These are phyloP conservation scores for Eucalyptus sp. DNA, from an alignment of 345 rosid genomes.

Conservation along the genomic window DNA sequence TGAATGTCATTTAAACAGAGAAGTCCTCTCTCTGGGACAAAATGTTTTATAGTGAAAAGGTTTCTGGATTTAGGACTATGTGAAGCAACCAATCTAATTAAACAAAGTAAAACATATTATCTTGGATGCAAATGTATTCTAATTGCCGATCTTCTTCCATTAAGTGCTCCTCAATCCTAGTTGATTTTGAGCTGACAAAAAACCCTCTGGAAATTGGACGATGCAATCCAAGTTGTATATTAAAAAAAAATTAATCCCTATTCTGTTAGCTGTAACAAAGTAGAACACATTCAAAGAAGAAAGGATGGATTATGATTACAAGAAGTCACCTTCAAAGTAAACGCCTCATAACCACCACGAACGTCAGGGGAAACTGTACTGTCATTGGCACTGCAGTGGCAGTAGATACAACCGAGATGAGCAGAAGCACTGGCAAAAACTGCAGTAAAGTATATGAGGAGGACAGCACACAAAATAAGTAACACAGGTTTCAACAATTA, in stretches of 20 bases:
- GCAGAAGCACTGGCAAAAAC: not conserved
- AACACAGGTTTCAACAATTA: not conserved
- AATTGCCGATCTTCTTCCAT: not conserved
- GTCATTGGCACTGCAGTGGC: constrained; percentile 52
- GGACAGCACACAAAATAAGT: not conserved
- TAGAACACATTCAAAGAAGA: not conserved
- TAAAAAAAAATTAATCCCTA: not conserved
- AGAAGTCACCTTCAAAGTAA: constrained; percentile 53
- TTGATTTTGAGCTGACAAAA: not conserved
- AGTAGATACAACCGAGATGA: not conserved
- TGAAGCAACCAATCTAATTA: not conserved
- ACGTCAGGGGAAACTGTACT: constrained; percentile 39
- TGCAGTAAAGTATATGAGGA: not conserved
- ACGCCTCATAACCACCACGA: constrained; percentile 82
- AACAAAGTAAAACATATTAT: not conserved
- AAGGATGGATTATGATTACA: not conserved
- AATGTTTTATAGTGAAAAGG: not conserved
- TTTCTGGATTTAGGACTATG: not conserved
- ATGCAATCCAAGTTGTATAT: not conserved
- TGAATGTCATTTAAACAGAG: not conserved
- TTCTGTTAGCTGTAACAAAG: not conserved
- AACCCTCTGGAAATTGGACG: not conserved
- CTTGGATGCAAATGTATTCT: not conserved
- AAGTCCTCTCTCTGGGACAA: not conserved
- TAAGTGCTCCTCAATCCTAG: not conserved